phyloP scores from a whole-genome alignment of 371 early-diverging fungal genomes.

The Haplosporangium sp. region DNA sequence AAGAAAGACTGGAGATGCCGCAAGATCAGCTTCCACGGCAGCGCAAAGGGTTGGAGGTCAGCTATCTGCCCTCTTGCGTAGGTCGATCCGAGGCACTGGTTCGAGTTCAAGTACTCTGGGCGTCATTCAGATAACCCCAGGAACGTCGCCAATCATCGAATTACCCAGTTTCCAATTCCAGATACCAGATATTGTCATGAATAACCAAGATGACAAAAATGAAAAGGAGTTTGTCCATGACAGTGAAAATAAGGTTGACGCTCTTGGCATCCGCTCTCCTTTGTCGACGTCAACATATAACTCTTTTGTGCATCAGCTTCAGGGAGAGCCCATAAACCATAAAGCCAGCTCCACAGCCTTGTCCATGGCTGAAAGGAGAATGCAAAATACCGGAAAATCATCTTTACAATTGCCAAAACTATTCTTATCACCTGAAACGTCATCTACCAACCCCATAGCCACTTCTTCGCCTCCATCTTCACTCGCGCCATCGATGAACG shows the following conservation, averaged over 20 bases:
- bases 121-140: slow-evolving; percentile 28
- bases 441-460: slow-evolving; percentile 8
- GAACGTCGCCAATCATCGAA: slow-evolving; percentile 2
- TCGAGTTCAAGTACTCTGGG: slow-evolving; percentile 28
- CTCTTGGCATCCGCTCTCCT: not conserved
- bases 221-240: not conserved
- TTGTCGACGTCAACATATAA: not conserved
- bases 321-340: not conserved
- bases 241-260: not conserved
- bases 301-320: slow-evolving; percentile 15
- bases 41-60: slow-evolving; percentile 32
- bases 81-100: slow-evolving; percentile 11
- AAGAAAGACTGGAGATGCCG: slow-evolving; percentile 19
- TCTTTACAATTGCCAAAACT: slow-evolving; percentile 3
- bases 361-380: not conserved
- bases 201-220: not conserved
- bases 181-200: slow-evolving; percentile 31
- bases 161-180: slow-evolving; percentile 17
- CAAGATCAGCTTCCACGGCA: slow-evolving; percentile 15
- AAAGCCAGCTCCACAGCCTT: not conserved
- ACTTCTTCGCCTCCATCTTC: slow-evolving; percentile 15
- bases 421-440: slow-evolving; percentile 6
- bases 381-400: not conserved
- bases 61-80: slow-evolving; percentile 23
- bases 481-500: not conserved